These are phyloP conservation scores for Metarhizium guizhouense DNA, from an alignment of 2,329 filamentous ascomycete genomes.

Conservation along the genomic window DNA sequence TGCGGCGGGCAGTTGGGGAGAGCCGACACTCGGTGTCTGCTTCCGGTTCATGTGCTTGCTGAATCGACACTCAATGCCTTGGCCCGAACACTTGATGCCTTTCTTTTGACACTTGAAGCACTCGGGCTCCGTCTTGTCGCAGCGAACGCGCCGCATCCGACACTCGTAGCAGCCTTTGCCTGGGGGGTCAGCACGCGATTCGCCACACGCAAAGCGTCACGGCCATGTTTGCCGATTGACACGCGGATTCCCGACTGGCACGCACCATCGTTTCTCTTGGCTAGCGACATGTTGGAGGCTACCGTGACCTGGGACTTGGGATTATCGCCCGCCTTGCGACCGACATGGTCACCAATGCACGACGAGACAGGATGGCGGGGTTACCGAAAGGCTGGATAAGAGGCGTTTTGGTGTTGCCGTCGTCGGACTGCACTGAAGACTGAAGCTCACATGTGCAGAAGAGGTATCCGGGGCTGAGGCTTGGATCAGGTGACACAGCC, in stretches of 20 bases:
- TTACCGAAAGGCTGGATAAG: neutral
- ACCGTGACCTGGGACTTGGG: neutral
- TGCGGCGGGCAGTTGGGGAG: neutral
- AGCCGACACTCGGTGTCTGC: neutral
- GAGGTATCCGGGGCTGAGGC: too few species aligned
- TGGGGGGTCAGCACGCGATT: neutral
- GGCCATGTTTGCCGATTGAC: neutral
- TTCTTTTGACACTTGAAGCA: conserved; percentile 30
- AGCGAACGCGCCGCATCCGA: conserved; percentile 26
- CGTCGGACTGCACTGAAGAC: neutral
- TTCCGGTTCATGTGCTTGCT: conserved; percentile 18
- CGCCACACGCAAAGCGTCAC: neutral
- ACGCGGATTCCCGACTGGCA: neutral
- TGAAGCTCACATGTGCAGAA: too few species aligned
- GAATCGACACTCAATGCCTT: conserved; percentile 26
- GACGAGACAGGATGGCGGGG: neutral
- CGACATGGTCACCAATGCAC: neutral
- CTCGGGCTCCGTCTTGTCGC: conserved; percentile 28
- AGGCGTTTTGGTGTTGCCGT: neutral
- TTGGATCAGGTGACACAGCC: neutral
- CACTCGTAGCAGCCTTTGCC: conserved; percentile 28
- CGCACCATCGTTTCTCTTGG: conserved; percentile 18
- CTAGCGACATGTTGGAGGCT: conserved; percentile 14
- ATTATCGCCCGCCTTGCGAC: neutral
- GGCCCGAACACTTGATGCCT: conserved; percentile 28